These are phyloP conservation scores for Apostasia ramifera DNA, from an alignment of 106 monocot species.

Conservation along the genomic window DNA sequence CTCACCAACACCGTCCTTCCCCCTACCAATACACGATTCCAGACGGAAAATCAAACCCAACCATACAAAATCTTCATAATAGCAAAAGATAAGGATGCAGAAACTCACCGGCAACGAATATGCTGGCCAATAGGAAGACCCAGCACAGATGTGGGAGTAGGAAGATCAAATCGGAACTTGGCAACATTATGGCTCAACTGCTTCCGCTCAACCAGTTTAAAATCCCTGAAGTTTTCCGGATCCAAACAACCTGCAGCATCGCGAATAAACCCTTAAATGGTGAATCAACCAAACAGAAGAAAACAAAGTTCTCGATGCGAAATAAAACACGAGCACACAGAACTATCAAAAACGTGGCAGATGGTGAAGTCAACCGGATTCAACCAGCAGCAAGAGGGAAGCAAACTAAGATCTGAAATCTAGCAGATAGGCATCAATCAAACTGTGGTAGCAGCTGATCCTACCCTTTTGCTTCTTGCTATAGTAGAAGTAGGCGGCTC, in stretches of 20 bases:
- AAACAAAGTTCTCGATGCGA: too few species aligned
- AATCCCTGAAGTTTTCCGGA: conserved; percentile 83
- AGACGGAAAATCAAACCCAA: neutral
- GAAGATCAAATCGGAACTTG: conserved; percentile 82
- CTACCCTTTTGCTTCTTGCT: conserved; percentile 74
- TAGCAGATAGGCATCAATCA: neutral
- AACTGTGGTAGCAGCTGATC: neutral
- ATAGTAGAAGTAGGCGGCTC: conserved; percentile 48
- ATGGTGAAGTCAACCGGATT: neutral
- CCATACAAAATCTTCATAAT: neutral
- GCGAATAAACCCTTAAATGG: too few species aligned
- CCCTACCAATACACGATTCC: conserved; percentile 34
- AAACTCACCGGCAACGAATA: conserved; percentile 88
- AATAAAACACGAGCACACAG: too few species aligned
- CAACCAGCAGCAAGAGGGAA: neutral
- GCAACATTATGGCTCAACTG: conserved; percentile 97
- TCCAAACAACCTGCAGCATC: conserved; percentile 61
- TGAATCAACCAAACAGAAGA: too few species aligned
- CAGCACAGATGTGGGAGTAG: conserved; percentile 58
- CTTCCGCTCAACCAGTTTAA: conserved; percentile 78
- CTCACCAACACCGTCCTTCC: conserved; percentile 70
- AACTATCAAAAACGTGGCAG: too few species aligned
- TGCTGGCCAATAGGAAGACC: conserved; percentile 99
- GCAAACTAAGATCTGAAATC: neutral
- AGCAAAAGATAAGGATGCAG: neutral